phyloP scores from a whole-genome alignment of 441 rosid genomes.

The Corymbia calophylla region DNA sequence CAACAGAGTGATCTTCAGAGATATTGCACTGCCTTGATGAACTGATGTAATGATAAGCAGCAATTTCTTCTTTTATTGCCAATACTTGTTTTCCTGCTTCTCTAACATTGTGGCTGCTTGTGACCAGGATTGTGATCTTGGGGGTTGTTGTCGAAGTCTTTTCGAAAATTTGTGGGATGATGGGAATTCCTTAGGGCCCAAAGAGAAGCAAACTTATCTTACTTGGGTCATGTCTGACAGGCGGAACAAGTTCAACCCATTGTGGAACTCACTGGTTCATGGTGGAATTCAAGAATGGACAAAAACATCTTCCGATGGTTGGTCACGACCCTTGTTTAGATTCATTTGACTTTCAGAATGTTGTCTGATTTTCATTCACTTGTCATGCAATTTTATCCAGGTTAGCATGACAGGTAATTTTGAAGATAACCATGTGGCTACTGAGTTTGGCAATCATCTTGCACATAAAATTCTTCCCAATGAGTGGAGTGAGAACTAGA shows the following conservation, averaged over 20 bases:
- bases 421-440: conserved; percentile 86
- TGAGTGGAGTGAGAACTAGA: conserved; percentile 82
- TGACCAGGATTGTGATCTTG: neutral
- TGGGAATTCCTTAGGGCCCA: conserved; percentile 97
- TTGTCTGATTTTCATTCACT: neutral
- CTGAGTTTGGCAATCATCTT: conserved; percentile 93
- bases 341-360: neutral
- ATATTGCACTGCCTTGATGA: conserved; percentile 76
- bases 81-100: neutral
- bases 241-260: conserved; percentile 91
- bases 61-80: neutral
- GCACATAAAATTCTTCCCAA: conserved; percentile 88
- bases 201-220: conserved; percentile 93
- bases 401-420: conserved; percentile 83
- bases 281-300: conserved; percentile 92
- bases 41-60: conserved; percentile 43
- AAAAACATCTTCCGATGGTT: conserved; percentile 94
- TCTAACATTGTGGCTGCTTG: neutral
- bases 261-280: conserved; percentile 96
- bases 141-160: conserved; percentile 42
- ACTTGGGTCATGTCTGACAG: conserved; percentile 94
- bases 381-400: conserved; percentile 20
- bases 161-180: conserved; percentile 99
- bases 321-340: neutral
- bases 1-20: conserved; percentile 91